Conservation (phyloP, 257 asterid genomes). For the Solanum clarkiae region DNA sequence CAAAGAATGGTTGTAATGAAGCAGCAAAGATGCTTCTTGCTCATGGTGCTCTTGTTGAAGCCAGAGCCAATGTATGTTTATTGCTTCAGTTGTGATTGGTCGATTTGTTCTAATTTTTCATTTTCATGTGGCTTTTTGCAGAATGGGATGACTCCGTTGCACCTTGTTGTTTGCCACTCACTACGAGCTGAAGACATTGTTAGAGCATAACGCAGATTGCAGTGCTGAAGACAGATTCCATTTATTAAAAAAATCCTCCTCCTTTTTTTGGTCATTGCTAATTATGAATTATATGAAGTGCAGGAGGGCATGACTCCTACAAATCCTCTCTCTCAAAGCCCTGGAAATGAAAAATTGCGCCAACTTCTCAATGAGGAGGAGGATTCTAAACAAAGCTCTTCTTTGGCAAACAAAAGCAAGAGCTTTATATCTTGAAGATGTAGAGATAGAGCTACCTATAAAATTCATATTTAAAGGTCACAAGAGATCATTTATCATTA, state of each 20-base stretch:
- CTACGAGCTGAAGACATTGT: constrained; percentile 68
- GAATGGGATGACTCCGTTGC: constrained; percentile 98
- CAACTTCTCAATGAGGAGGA: constrained; percentile 10
- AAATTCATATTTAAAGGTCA: no score
- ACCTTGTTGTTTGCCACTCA: constrained; percentile 98
- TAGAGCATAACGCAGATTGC: constrained; percentile 71
- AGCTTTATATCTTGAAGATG: no score
- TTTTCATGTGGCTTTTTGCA: constrained; percentile 14
- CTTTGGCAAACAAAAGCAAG: no score
- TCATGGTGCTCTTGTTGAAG: constrained; percentile 74
- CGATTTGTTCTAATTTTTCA: not conserved
- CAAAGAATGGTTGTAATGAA: constrained; percentile 92
- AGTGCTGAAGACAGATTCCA: constrained; percentile 58
- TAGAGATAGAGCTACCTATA: no score
- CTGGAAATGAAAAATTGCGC: constrained; percentile 57
- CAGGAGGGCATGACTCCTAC: constrained; percentile 95
- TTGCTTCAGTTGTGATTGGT: not conserved
- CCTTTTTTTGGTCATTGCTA: constrained; percentile 17
- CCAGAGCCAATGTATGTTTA: constrained; percentile 63
- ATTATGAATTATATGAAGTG: constrained; percentile 15
- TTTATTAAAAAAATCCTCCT: not conserved
- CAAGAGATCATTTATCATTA: no score
- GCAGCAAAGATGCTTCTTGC: constrained; percentile 74
- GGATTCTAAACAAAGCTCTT: no score
- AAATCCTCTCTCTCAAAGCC: constrained; percentile 76